Percentiles rank a stretch among this genome's conserved stretches.
Conservation (phyloP, 345 rosid species). For the Brassica cretica region DNA sequence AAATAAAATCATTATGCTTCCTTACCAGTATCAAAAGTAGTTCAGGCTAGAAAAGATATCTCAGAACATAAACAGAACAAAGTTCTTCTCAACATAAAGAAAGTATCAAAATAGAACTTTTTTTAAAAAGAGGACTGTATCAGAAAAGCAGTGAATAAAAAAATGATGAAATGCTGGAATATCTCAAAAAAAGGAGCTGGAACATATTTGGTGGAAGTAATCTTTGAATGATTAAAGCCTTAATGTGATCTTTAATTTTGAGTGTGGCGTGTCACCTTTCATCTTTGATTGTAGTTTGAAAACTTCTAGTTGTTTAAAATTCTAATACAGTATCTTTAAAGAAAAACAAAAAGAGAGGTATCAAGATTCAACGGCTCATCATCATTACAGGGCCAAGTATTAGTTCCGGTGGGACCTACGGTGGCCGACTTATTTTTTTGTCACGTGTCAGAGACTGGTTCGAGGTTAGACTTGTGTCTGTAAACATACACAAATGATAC, state of each 20-base stretch:
- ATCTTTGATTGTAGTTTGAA: constrained; percentile 31
- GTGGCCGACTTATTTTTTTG: constrained; percentile 33
- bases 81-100: constrained; percentile 3
- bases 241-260: constrained; percentile 19
- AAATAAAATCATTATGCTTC: constrained; percentile 10
- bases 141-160: constrained; percentile 11
- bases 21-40: constrained; percentile 9
- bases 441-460: constrained; percentile 11
- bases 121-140: neutral
- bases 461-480: constrained; percentile 21
- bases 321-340: constrained; percentile 1
- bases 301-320: constrained; percentile 24
- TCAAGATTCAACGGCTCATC: constrained; percentile 32
- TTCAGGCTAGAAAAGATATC: constrained; percentile 5
- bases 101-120: neutral
- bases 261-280: constrained; percentile 31
- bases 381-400: constrained; percentile 36
- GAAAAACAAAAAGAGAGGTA: constrained; percentile 19
- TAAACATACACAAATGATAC: neutral
- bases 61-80: constrained; percentile 31
- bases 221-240: constrained; percentile 37
- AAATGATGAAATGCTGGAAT: constrained; percentile 34
- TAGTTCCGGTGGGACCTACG: constrained; percentile 33
- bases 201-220: constrained; percentile 20
- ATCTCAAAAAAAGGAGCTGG: constrained; percentile 38